A percentile compares a stretch with the other conserved stretches of the same genome.
Evolutionary conservation across 1,284 basidiomycete genomes (phyloP).

Genomic region (Ganoderma boninense): DNA sequence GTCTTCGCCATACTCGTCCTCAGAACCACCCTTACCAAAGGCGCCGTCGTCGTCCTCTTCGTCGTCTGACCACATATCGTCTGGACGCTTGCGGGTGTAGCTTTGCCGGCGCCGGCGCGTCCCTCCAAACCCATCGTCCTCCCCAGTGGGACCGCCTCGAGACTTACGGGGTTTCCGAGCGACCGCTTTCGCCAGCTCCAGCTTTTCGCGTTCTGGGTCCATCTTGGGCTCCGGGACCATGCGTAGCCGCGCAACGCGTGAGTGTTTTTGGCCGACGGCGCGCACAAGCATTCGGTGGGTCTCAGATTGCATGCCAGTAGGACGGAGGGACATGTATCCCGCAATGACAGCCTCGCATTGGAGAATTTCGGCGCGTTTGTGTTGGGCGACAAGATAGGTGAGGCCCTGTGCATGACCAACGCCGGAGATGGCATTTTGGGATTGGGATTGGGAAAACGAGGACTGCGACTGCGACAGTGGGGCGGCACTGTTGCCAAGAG

Average conservation of each 20-base stretch:
- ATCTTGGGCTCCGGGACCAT: conserved; percentile 78
- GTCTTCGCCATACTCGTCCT: conserved; percentile 54
- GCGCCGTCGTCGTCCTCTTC: conserved; percentile 49
- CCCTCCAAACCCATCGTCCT: conserved; percentile 56
- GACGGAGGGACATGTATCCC: conserved; percentile 85
- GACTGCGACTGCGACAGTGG: conserved; percentile 26
- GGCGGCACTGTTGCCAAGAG: conserved; percentile 54
- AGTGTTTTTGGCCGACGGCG: conserved; percentile 86
- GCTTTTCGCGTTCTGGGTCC: conserved; percentile 77
- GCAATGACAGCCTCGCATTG: conserved; percentile 87
- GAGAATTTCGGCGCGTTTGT: conserved; percentile 85
- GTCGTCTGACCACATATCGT: conserved; percentile 55
- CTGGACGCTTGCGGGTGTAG: conserved; percentile 45
- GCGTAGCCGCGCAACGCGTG: conserved; percentile 77
- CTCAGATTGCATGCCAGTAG: conserved; percentile 89
- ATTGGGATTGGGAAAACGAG: conserved; percentile 27
- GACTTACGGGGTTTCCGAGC: conserved; percentile 70
- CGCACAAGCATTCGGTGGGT: conserved; percentile 90
- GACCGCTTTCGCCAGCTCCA: conserved; percentile 71
- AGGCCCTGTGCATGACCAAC: conserved; percentile 67
- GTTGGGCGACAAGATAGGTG: conserved; percentile 91
- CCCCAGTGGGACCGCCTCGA: conserved; percentile 50
- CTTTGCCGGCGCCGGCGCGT: conserved; percentile 47
- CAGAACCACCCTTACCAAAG: conserved; percentile 65
- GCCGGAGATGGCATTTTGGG: conserved; percentile 19